Evolutionary conservation across 2,329 filamentous ascomycete species (phyloP), one percentile per base, ranked within the genome.

Genomic region (Curvularia hawaiiensis): DNA sequence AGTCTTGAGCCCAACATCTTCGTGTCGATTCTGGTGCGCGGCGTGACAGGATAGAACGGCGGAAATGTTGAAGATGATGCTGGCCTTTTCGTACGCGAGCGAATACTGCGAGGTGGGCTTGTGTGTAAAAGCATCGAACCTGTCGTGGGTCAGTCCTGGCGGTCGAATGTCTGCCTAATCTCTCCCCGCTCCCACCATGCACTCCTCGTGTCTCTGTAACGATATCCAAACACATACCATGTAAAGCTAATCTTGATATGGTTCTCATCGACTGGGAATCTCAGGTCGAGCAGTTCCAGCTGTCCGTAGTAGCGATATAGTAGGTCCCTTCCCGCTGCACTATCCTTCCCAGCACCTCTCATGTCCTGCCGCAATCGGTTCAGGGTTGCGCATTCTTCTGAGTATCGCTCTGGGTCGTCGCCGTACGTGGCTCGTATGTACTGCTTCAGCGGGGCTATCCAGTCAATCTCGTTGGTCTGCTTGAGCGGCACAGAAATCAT

Each of bases 171-270:
- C 26, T 44, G 16, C 43, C 33, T 33, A 16, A 6, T 35, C 18
- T 18, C 14, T 26, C 38, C n/a, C 46, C n/a, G 47, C 31, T 43
- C 35, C n/a, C 16, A 18, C 35, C 33, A 14, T 41, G 10, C 31
- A 26, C 30, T n/a, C 12, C 46, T 26, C 40, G 6, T 24, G 43
- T 18, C 11, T 22, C 11, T 22, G 14, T 18, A 41, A 16, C 20
- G 16, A 5, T 22, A 28, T 14, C 9, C 6, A 43, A 48, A 18
- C 24, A 65, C 80, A 62, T 85, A 97, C 95, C 95, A 99, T 64
- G 94, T 98, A 75, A 99, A 99, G 8, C 91, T 91, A 71, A 99
- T 97, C 80, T 98, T 98, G 80, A 99, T 98, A 74, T 99, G 94
- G 73, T 97, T 95, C 80, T 99, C 95, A 69, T 99, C 95, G 45